Conservation (phyloP, 768 basidiomycete species). For the Mycena venus region DNA sequence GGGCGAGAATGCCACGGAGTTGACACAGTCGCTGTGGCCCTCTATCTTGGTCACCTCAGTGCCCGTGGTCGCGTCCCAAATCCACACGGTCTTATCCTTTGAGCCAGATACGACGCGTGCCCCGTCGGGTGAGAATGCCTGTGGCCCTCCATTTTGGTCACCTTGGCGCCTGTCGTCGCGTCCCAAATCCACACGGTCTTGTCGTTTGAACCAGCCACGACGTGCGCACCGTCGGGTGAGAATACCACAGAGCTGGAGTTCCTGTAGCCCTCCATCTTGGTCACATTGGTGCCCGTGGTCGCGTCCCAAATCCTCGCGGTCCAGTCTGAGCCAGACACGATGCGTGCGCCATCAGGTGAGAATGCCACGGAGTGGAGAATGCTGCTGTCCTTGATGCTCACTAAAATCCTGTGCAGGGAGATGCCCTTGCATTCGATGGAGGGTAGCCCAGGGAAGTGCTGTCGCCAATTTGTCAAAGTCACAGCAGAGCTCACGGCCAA, state of each 20-base stretch:
- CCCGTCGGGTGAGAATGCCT: no score
- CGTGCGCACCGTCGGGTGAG: neutral
- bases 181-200: slow-evolving; percentile 11
- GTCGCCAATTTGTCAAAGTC: neutral
- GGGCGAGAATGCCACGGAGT: neutral
- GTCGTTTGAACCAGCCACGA: slow-evolving; percentile 5
- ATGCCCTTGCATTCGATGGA: neutral
- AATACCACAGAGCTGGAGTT: neutral
- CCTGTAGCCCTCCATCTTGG: neutral
- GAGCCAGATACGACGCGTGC: no score
- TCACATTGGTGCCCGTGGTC: neutral
- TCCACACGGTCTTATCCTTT: neutral
- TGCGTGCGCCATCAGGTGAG: neutral
- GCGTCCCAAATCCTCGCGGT: no score
- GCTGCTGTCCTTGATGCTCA: neutral
- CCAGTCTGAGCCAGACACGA: slow-evolving; percentile 16
- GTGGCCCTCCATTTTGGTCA: neutral
- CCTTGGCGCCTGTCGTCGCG: neutral
- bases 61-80: neutral
- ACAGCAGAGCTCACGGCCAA: neutral
- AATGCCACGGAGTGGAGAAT: neutral
- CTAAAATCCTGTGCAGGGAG: neutral
- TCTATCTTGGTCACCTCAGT: neutral
- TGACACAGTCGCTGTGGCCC: neutral
- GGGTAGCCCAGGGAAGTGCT: neutral